Conservation (phyloP, 192 early-diverging fungal species). For the Podila verticillata region DNA sequence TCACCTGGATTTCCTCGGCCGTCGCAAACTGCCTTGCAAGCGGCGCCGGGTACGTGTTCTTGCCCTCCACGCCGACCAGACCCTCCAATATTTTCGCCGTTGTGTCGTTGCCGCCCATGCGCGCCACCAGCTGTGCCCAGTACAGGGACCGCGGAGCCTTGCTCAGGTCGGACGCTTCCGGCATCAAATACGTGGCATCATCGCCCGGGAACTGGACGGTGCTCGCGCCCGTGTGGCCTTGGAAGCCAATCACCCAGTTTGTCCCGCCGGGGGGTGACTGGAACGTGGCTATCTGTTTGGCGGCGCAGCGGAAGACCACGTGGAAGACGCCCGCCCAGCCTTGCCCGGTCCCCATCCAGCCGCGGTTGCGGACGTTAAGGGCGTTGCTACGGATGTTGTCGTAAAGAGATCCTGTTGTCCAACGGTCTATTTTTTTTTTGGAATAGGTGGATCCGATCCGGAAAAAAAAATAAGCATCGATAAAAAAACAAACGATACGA, state of each 20-base stretch:
- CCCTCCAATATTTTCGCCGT: conserved; percentile 3
- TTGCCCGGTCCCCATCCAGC: conserved; percentile 43
- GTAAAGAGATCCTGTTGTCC: conserved; percentile 29
- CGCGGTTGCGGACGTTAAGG: conserved; percentile 36
- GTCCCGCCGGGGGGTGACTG: conserved; percentile 38
- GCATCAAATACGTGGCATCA: conserved; percentile 21
- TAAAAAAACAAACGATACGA: background rate
- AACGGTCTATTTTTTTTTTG: conserved; percentile 22
- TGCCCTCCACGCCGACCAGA: conserved; percentile 20
- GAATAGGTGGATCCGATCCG: background rate
- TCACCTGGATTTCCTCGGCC: background rate
- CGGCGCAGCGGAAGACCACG: conserved; percentile 13
- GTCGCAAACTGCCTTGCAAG: background rate
- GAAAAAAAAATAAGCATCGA: background rate
- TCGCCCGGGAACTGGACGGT: conserved; percentile 4
- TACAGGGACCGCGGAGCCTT: conserved; percentile 16
- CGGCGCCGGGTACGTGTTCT: conserved; percentile 9
- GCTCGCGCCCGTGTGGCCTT: background rate
- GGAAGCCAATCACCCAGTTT: conserved; percentile 33
- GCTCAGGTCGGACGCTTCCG: background rate
- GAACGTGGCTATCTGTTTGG: conserved; percentile 4
- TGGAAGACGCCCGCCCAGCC: conserved; percentile 45
- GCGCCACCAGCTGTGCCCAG: conserved; percentile 37
- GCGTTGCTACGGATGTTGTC: conserved; percentile 25
- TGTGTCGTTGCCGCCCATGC: background rate